Base-by-base conservation (phyloP, 192 early-diverging fungal species). In the Coemansia sp. region DNA sequence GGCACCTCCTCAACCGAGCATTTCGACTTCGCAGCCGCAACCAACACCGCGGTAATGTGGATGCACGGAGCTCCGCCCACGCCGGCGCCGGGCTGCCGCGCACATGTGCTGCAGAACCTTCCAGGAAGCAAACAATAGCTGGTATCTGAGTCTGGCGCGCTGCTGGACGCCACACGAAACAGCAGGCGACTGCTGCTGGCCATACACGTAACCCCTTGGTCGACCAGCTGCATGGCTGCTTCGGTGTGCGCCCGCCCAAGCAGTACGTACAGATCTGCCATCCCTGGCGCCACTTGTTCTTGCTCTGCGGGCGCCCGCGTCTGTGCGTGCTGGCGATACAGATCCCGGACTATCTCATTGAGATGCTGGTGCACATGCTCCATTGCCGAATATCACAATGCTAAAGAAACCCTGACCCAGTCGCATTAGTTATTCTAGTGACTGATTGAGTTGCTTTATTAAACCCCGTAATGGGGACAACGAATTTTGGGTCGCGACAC, bases 41-140 rank as follows among this genome's bases (percentile, higher is more conserved):
- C 59, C 11, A 81, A 64, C 62, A 65, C 66, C 5, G 78, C 78
- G 23, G 68, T 71, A 14, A 64, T 63, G 66, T 81, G 78, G 26
- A 69, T 47, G 45, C 78, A 81, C 37, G 66, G 69, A 0, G 69
- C 37, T 21, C 64, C 65, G 3, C 51, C 74, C 17, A 61, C 39
- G 55, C 54, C 61, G 4, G 62, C 39, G 14, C 26, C 48, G 11
- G 55, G 17, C 31, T 51, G 57, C 39, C 60, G 29, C 5, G 67
- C 54, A 57, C 78, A 81, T 12, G 45, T 38, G 39, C 56, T 75
- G 57, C 78, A 81, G 59, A 66, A 74, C 31, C 63, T 54, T 31
- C 78, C 78, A 3, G 78, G 78, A 17, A 81, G 78, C 63, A 81
- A 17, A 62, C 78, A 81, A 45, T 59, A 81, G 66, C 72, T 75